Evolutionary conservation across 345 rosid species (phyloP).

Genomic region (Carallia pectinifolia): DNA sequence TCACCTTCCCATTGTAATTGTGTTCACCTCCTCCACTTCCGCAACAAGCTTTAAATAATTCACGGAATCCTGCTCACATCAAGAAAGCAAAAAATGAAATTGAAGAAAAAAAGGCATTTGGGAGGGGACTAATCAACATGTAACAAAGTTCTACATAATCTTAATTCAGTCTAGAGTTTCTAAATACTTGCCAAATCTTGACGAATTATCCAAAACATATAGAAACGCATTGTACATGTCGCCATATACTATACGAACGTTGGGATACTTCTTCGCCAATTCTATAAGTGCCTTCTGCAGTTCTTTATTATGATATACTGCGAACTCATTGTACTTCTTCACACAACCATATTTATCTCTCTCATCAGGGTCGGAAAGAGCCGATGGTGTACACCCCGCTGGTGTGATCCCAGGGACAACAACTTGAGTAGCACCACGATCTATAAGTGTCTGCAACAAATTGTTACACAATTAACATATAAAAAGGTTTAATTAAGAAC

Average conservation of each 20-base stretch:
- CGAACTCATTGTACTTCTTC: not conserved
- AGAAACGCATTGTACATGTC: not conserved
- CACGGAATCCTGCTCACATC: not conserved
- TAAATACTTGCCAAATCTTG: conserved; percentile 9
- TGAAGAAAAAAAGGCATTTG: not conserved
- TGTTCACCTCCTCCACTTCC: conserved; percentile 29
- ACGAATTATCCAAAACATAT: not conserved
- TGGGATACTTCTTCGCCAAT: not conserved
- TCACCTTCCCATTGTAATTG: not conserved
- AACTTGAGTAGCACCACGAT: not conserved
- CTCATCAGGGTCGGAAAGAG: not conserved
- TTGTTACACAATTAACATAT: no score
- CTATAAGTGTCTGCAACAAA: not conserved
- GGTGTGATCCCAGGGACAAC: conserved; percentile 8
- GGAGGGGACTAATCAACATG: not conserved
- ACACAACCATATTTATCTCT: not conserved
- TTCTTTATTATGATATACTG: not conserved
- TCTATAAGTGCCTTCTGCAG: not conserved
- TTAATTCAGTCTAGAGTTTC: no score
- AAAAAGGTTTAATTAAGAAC: no score
- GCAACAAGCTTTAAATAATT: conserved; percentile 6
- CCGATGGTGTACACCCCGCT: not conserved
- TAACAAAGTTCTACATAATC: not conserved
- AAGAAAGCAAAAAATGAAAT: not conserved
- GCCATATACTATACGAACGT: not conserved